Evolutionary conservation across 2,329 filamentous ascomycete genomes (phyloP).

Genomic region (Botrytis porri): DNA sequence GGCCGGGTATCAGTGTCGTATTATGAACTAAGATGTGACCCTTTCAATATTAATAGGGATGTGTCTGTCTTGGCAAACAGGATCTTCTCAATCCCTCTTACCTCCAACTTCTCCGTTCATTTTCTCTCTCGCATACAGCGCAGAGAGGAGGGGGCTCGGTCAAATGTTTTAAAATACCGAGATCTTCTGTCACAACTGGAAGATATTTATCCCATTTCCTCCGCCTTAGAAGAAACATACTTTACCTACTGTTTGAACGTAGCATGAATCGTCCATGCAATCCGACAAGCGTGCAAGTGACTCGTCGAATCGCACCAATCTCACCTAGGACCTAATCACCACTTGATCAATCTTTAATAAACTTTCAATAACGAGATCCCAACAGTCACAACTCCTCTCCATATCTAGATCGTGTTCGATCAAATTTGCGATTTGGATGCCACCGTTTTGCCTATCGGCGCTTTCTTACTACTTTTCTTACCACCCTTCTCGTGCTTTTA

Average conservation of each 20-base stretch:
- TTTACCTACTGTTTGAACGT: background rate
- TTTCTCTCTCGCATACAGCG: conserved; percentile 15
- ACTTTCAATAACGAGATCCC: background rate
- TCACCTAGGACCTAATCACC: background rate
- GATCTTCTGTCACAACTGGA: background rate
- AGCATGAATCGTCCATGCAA: background rate
- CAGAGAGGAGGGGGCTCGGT: conserved; percentile 20
- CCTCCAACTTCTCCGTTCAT: background rate
- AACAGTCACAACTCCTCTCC: background rate
- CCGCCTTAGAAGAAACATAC: background rate
- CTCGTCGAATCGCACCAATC: background rate
- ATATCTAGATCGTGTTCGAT: background rate
- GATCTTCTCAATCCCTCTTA: conserved; percentile 1
- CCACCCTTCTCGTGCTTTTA: background rate
- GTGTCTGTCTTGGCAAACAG: conserved; percentile 9
- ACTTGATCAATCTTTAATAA: background rate
- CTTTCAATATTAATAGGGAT: conserved; percentile 12
- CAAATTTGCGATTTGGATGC: background rate
- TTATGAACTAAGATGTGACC: background rate
- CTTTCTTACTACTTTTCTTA: background rate
- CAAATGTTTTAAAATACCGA: conserved; percentile 25
- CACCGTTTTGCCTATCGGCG: background rate
- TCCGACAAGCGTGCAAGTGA: background rate
- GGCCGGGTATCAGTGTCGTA: background rate
- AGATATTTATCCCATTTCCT: conserved; percentile 17